phyloP scores from a whole-genome alignment of 345 rosid genomes.

The Melaleuca alternifolia region DNA sequence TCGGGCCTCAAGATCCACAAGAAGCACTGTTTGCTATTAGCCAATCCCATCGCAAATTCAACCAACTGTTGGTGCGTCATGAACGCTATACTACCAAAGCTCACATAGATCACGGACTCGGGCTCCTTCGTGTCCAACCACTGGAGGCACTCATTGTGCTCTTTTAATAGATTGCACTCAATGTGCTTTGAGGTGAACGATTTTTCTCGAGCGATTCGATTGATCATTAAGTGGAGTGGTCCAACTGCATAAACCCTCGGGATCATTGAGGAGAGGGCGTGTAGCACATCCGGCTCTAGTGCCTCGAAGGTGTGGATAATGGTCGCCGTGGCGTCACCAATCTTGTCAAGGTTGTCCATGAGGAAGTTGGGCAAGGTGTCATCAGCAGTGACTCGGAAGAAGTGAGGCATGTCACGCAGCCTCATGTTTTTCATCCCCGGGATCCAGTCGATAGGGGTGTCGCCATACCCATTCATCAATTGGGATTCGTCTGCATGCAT shows the following conservation, averaged over 20 bases:
- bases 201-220: background rate
- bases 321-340: background rate
- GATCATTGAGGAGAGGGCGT: background rate
- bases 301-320: background rate
- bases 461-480: background rate
- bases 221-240: background rate
- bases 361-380: background rate
- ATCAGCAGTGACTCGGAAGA: background rate
- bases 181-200: background rate
- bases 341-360: background rate
- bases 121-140: background rate
- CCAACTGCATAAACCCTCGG: background rate
- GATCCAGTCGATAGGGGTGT: background rate
- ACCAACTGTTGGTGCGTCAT: background rate
- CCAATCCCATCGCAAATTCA: constrained; percentile 13
- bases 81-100: background rate
- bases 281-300: background rate
- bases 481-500: background rate
- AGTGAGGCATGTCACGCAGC: background rate
- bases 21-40: constrained; percentile 2
- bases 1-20: constrained; percentile 14
- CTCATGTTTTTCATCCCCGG: background rate
- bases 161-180: background rate
- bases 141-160: background rate
- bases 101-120: background rate